Conservation (phyloP, 306 rosid genomes). For the Inga leiocalycina region DNA sequence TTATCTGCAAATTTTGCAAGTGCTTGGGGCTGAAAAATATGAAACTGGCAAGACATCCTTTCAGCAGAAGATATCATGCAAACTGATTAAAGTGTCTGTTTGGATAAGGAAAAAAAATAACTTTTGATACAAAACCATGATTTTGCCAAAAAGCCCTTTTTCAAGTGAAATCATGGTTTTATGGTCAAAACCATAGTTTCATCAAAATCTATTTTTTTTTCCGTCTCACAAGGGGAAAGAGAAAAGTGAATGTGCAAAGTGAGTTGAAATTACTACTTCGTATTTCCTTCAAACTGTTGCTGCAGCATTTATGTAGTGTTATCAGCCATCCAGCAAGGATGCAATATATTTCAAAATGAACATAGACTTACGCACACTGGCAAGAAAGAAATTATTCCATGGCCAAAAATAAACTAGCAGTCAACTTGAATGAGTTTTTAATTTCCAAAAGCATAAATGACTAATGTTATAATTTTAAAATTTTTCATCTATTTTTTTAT, state of each 20-base stretch:
- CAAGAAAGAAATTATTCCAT: neutral
- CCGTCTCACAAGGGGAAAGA: no score
- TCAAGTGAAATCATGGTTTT: no score
- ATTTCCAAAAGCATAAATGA: neutral
- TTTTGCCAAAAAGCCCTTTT: no score
- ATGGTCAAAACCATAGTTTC: no score
- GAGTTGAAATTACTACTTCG: no score
- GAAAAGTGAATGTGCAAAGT: no score
- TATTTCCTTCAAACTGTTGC: slow-evolving; percentile 41
- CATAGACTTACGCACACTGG: neutral
- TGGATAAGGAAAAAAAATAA: no score
- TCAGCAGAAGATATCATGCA: neutral
- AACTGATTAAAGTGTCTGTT: neutral
- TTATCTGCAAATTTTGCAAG: neutral
- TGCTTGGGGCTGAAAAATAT: neutral
- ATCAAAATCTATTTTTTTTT: no score
- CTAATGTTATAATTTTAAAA: no score
- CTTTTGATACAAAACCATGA: no score
- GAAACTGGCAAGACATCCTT: neutral
- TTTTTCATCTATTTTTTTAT: no score
- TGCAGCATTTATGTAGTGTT: slow-evolving; percentile 38
- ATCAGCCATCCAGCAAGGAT: slow-evolving; percentile 31
- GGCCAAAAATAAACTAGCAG: neutral
- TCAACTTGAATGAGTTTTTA: slow-evolving; percentile 11
- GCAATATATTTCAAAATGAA: slow-evolving; percentile 12